These are phyloP conservation scores for Ceratocystis smalleyi DNA, from an alignment of 2,329 filamentous ascomycete species.

Conservation along the genomic window DNA sequence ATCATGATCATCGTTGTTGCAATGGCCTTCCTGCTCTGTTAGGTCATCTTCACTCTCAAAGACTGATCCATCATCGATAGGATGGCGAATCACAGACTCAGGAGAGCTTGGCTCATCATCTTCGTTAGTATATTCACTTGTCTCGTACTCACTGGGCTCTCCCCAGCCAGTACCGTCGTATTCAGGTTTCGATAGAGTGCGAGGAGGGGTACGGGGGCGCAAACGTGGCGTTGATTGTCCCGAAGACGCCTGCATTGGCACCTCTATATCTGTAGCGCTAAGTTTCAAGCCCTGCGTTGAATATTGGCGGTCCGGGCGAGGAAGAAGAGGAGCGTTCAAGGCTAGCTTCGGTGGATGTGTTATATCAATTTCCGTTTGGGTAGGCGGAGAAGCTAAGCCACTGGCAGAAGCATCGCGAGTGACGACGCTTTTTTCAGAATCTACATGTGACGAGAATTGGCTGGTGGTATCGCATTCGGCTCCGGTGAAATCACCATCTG, in stretches of 20 bases:
- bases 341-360: constrained; percentile 17
- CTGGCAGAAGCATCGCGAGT: constrained; percentile 15
- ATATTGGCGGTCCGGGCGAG: constrained; percentile 11
- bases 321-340: constrained; percentile 23
- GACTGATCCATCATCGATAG: constrained; percentile 29
- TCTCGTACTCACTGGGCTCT: constrained; percentile 29
- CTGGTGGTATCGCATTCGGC: constrained; percentile 21
- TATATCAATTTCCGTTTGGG: constrained; percentile 15
- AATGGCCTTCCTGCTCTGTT: constrained; percentile 21
- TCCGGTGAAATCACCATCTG: constrained; percentile 21
- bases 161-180: constrained; percentile 50
- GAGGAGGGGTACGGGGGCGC: constrained; percentile 31
- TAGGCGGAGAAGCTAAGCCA: constrained; percentile 10
- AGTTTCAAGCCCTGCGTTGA: constrained; percentile 1
- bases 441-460: constrained; percentile 23
- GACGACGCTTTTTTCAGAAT: constrained; percentile 23
- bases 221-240: constrained; percentile 22
- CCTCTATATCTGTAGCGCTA: background rate
- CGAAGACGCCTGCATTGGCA: background rate
- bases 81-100: constrained; percentile 77
- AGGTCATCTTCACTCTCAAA: constrained; percentile 21
- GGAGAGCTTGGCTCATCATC: constrained; percentile 57
- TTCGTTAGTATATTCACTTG: constrained; percentile 22
- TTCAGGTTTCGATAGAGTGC: constrained; percentile 39
- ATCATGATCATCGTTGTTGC: constrained; percentile 18